Base-by-base conservation (phyloP, 2,329 filamentous ascomycete species). In the Nothophoma quercina region DNA sequence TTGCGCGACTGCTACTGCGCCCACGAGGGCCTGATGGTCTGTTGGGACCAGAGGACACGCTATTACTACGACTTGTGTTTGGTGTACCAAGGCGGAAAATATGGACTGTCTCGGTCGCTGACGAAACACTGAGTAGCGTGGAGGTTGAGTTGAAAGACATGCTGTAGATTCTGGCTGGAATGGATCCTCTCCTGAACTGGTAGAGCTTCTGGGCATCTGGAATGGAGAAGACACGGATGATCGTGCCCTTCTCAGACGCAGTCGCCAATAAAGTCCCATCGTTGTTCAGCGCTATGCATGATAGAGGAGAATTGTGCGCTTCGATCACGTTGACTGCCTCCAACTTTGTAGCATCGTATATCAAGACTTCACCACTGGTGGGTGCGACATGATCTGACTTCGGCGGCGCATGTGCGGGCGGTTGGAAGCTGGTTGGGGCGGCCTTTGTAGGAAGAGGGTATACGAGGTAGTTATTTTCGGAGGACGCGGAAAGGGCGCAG, bases 61-160 rank as follows among this genome's bases (percentile, higher is more conserved):
- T 74, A 42, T 68, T 70, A 34, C 68, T 72, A 10, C 71, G 63
- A 38, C 68, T 69, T 28, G 65, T 63, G 46, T 71, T 68, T 1
- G 70, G 67, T 10, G 60, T 58, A 4, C 67, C 66, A 44, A 99
- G 82, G 47, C 93, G 91, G 79, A 99, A 99, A 43, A 99, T 92
- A 72, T 99, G 95, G 8, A 99, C 88, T 0, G 95, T 99, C 68
- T 99, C 95, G 0, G 93, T 96, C 1, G 92, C 93, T 3, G 93
- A 98, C 5, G 95, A 98, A 32, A 99, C 93, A 68, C 93, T 97
- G 28, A 99, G 84, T 9, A 99, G 81, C 1, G 93, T 96, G 2
- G 93, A 96, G 53, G 90, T 92, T 41, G 92, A 87, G 74, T 99
- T 99, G 78, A 99, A 99, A 1, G 93, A 96, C 92, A 99, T 97